These are phyloP conservation scores for Leishmania aethiopica DNA, from an alignment of 208 protist species.

Conservation along the genomic window DNA sequence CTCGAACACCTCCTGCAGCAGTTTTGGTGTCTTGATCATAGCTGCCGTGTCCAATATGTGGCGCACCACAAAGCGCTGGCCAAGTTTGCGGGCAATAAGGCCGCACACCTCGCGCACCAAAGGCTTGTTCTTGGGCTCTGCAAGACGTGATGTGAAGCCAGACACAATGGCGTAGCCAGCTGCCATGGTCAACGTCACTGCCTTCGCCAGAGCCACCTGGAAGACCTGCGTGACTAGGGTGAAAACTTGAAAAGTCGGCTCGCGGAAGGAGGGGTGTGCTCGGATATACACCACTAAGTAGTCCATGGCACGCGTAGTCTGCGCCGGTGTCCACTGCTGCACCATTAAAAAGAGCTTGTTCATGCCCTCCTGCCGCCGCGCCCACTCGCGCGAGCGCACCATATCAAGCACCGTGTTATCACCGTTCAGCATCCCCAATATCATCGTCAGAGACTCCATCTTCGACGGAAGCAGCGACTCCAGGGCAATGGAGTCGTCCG, in stretches of 20 bases:
- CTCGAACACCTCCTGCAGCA: conserved; percentile 80
- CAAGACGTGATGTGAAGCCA: conserved; percentile 60
- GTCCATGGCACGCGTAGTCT: conserved; percentile 53
- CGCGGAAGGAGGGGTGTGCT: conserved; percentile 63
- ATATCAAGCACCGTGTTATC: conserved; percentile 58
- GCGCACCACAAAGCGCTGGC: conserved; percentile 65
- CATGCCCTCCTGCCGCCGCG: conserved; percentile 65
- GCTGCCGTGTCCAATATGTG: conserved; percentile 62
- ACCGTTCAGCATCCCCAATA: conserved; percentile 63
- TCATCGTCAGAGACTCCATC: conserved; percentile 57
- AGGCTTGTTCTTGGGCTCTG: conserved; percentile 72
- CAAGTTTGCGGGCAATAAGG: conserved; percentile 42
- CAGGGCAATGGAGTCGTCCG: conserved; percentile 67
- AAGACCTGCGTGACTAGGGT: conserved; percentile 44
- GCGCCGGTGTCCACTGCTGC: conserved; percentile 51
- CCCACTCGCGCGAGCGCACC: conserved; percentile 82
- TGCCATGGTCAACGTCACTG: conserved; percentile 41
- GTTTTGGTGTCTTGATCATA: conserved; percentile 64
- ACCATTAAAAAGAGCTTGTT: conserved; percentile 51
- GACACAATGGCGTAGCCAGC: conserved; percentile 73
- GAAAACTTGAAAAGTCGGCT: conserved; percentile 85
- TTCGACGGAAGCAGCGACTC: conserved; percentile 76
- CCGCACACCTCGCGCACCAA: conserved; percentile 53
- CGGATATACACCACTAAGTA: conserved; percentile 71
- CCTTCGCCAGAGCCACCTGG: conserved; percentile 42